Evolutionary conservation across 148 eudicot species (phyloP).

Genomic region (Rheum nobile): DNA sequence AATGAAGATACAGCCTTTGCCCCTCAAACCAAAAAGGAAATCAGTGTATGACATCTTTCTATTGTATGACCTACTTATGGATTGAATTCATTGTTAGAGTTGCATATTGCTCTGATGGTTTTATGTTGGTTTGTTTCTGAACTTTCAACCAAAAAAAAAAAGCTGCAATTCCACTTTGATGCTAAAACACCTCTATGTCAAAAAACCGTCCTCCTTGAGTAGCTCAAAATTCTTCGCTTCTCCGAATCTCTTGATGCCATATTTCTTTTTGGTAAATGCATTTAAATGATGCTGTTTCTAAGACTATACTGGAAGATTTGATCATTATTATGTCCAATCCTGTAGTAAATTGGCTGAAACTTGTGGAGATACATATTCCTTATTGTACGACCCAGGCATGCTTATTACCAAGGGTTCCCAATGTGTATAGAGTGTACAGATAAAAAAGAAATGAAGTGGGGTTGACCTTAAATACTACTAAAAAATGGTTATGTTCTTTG

Average conservation of each 20-base stretch:
- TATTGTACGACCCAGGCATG: background rate
- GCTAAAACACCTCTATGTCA: background rate
- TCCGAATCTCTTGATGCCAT: too few species aligned
- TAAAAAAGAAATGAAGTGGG: background rate
- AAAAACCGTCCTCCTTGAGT: background rate
- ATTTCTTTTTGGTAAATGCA: background rate
- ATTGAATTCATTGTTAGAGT: background rate
- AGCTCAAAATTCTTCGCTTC: background rate
- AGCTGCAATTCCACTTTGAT: background rate
- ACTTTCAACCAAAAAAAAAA: too few species aligned
- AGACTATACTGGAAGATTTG: background rate
- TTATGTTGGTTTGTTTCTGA: background rate
- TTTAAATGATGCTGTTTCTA: background rate
- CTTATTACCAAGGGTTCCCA: background rate
- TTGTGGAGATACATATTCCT: background rate
- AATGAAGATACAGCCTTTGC: conserved; percentile 80
- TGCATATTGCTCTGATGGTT: background rate
- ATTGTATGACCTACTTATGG: background rate
- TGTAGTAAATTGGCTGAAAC: background rate
- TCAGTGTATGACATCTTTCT: conserved; percentile 55
- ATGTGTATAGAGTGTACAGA: background rate
- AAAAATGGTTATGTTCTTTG: background rate
- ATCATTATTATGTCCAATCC: background rate
- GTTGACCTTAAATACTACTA: background rate
- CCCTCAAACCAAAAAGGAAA: conserved; percentile 92